Evolutionary conservation across 2,329 filamentous ascomycete genomes (phyloP).

Genomic region (Xylariaceae sp.): DNA sequence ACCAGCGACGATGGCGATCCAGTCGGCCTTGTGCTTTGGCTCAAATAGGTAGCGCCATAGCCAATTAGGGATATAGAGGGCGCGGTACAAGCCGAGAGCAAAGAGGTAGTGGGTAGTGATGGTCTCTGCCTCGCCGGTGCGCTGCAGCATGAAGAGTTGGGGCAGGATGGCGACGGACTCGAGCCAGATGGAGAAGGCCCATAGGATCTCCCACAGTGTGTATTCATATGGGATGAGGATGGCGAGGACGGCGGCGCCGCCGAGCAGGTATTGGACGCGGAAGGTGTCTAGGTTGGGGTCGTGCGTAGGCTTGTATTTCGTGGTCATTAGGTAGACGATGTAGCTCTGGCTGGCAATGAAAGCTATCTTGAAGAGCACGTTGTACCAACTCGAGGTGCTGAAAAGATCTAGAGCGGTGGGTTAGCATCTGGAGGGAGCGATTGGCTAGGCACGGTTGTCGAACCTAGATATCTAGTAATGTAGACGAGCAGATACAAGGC

Average conservation of each 20-base stretch:
- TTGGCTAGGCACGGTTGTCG: slow-evolving; percentile 11
- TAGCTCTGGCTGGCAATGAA: slow-evolving; percentile 90
- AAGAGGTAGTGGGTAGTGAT: slow-evolving; percentile 98
- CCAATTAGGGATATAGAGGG: slow-evolving; percentile 98
- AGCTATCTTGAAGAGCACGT: slow-evolving; percentile 91
- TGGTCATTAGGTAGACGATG: slow-evolving; percentile 97
- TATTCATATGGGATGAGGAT: slow-evolving; percentile 85
- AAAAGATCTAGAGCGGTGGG: slow-evolving; percentile 66
- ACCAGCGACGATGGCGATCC: slow-evolving; percentile 84
- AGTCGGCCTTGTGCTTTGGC: slow-evolving; percentile 69
- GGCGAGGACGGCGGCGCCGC: slow-evolving; percentile 73
- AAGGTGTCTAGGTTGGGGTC: slow-evolving; percentile 97
- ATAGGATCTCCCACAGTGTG: slow-evolving; percentile 79
- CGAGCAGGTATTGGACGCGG: slow-evolving; percentile 91
- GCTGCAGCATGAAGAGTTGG: slow-evolving; percentile 96
- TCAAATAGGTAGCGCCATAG: slow-evolving; percentile 85
- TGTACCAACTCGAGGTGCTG: slow-evolving; percentile 81
- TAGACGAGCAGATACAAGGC: slow-evolving; percentile 93
- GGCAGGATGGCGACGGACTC: slow-evolving; percentile 95
- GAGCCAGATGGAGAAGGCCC: slow-evolving; percentile 98
- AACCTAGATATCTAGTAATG: slow-evolving; percentile 85
- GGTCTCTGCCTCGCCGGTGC: slow-evolving; percentile 97
- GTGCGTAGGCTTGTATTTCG: slow-evolving; percentile 94
- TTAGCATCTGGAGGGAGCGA: neutral
- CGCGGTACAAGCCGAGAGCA: slow-evolving; percentile 85